Conservation (phyloP, 208 protist species). For the Tritrichomonas foetus region DNA sequence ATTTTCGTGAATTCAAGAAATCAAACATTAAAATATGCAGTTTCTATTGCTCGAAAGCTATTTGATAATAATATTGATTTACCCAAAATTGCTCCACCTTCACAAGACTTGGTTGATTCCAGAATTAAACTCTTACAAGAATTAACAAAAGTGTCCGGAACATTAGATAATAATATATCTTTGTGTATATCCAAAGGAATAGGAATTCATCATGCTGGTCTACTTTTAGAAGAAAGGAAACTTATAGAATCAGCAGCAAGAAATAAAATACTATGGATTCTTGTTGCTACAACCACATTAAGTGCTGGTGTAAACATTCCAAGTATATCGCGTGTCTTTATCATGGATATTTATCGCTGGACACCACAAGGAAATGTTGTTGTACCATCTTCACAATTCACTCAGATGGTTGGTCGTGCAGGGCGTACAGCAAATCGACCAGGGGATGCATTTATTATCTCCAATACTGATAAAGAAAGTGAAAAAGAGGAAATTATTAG, state of each 20-base stretch:
- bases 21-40: neutral
- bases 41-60: neutral
- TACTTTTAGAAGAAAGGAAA: neutral
- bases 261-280: neutral
- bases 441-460: neutral
- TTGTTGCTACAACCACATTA: constrained; percentile 17
- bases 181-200: neutral
- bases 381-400: neutral
- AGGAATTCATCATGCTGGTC: neutral
- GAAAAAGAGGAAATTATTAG: neutral
- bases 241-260: constrained; percentile 1
- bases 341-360: neutral
- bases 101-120: neutral
- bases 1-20: neutral
- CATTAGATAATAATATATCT: neutral
- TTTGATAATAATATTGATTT: neutral
- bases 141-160: neutral
- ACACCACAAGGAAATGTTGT: neutral
- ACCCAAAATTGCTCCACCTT: neutral
- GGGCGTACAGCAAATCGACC: neutral
- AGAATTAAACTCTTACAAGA: neutral
- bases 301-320: neutral
- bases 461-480: neutral
- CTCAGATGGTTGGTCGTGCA: constrained; percentile 9
- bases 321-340: neutral